phyloP scores from a whole-genome alignment of 768 basidiomycete genomes.

The Solioccasus polychromus region DNA sequence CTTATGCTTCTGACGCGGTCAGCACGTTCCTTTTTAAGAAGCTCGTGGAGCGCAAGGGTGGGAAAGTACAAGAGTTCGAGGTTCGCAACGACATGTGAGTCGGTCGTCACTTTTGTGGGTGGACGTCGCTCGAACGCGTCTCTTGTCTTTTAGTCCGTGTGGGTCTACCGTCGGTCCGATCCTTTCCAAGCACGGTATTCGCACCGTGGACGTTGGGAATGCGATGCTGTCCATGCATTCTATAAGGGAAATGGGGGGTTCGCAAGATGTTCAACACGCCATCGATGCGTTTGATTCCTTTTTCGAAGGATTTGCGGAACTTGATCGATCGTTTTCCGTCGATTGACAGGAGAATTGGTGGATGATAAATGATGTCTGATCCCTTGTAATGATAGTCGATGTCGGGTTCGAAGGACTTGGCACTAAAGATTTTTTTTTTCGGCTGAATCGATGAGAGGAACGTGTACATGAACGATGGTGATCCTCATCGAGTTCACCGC shows the following conservation, averaged over 20 bases:
- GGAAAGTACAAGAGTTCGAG: constrained; percentile 80
- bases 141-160: constrained; percentile 70
- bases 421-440: too few relatives aligned
- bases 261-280: constrained; percentile 68
- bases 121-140: constrained; percentile 5
- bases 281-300: constrained; percentile 83
- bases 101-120: neutral
- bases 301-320: constrained; percentile 73
- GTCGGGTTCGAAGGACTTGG: too few relatives aligned
- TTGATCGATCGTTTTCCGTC: constrained; percentile 63
- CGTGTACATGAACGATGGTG: too few relatives aligned
- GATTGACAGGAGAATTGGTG: too few relatives aligned
- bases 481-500: too few relatives aligned
- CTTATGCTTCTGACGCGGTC: constrained; percentile 71
- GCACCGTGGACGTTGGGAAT: constrained; percentile 91
- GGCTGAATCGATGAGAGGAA: too few relatives aligned
- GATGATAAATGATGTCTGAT: too few relatives aligned
- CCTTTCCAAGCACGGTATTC: constrained; percentile 79
- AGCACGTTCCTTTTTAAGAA: constrained; percentile 75
- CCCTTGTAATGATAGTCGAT: too few relatives aligned
- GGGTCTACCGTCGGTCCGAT: constrained; percentile 93
- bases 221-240: constrained; percentile 95
- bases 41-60: constrained; percentile 72
- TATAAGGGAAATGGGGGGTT: constrained; percentile 85
- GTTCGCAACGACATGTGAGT: constrained; percentile 85